Evolutionary conservation across 805 yeast species (phyloP), one percentile per base, ranked within the genome.

Genomic region (Saturnispora dispora): DNA sequence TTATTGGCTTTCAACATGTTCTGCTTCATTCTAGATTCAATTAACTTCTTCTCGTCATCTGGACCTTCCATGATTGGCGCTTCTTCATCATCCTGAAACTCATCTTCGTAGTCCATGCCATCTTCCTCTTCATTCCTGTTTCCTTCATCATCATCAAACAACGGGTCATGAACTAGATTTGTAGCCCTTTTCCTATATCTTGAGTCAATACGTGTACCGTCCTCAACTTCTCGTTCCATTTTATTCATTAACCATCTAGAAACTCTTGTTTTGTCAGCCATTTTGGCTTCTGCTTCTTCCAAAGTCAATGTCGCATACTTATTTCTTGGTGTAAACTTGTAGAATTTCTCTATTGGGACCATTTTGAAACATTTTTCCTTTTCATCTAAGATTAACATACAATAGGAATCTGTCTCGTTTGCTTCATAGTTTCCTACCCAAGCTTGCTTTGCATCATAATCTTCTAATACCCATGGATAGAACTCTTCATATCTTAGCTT

Each of bases 401-500:
- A 96, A 56, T 87, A 88, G n/a, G 86, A 74, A 57, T 88, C 96
- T 18, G 89, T 79, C 50, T 79, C 78, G 45, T 86, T 87, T 1
- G 97, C 98, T 70, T 93, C 99, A 69, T 88, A 93, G 59, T 83
- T 85, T 36, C 98, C 96, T 18, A 90, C 97, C 85, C 88, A 93
- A 0, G 95, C 91, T 63, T 93, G 91, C 54, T 79, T 77, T 45
- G 96, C 96, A 62, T 89, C 96, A 65, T 86, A 91, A 69, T 93
- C 99, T 70, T 93, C 99, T 75, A 93, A 72, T 17, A 93, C 96
- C 99, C 99, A 93, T 0, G 99, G 99, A 61, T 87, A 91, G 65
- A 84, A 88, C 69, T 93, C 99, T 69, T 93, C 99, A 64, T 91
- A 93, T 63, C 98, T 76, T 55, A 93, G 72, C 62, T 81, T 84